Evolutionary conservation across 1,139 yeast species (phyloP).

Genomic region (Saccharomyces hybrid): DNA sequence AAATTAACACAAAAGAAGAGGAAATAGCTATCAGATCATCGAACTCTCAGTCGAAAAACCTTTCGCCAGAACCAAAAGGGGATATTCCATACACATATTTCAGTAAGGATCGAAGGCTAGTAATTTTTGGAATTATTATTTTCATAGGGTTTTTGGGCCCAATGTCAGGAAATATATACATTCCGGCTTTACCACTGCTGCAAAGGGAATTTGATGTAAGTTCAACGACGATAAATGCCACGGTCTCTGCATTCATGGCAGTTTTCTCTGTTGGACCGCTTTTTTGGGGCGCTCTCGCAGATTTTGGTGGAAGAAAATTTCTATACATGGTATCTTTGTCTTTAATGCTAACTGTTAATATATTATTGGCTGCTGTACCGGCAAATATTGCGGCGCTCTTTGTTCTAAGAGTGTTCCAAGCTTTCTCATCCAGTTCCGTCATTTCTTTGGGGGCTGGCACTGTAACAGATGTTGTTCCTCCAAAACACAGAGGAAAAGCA

Average conservation of each 20-base stretch:
- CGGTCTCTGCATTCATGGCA: slow-evolving; percentile 54
- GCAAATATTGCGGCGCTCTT: slow-evolving; percentile 39
- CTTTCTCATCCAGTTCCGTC: slow-evolving; percentile 50
- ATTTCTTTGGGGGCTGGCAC: slow-evolving; percentile 53
- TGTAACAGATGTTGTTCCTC: slow-evolving; percentile 44
- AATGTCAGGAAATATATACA: slow-evolving; percentile 50
- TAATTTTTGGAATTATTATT: slow-evolving; percentile 24
- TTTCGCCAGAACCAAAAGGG: not conserved
- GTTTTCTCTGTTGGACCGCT: slow-evolving; percentile 48
- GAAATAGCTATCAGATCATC: not conserved
- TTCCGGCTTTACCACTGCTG: slow-evolving; percentile 47
- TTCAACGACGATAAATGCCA: slow-evolving; percentile 45
- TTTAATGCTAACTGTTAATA: slow-evolving; percentile 41
- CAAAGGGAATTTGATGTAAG: slow-evolving; percentile 39
- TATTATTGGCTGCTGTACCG: slow-evolving; percentile 44
- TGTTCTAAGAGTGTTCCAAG: slow-evolving; percentile 43
- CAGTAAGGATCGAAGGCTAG: slow-evolving; percentile 15
- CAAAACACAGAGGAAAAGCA: slow-evolving; percentile 42
- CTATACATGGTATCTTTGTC: slow-evolving; percentile 41
- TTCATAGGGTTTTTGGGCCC: slow-evolving; percentile 50
- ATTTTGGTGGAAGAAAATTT: slow-evolving; percentile 49
- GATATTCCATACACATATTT: slow-evolving; percentile 21
- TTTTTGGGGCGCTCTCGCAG: slow-evolving; percentile 52
- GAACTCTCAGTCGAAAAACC: not conserved
- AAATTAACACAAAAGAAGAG: not conserved